These are phyloP conservation scores for Apophysomyces sp. DNA, from an alignment of 371 early-diverging fungal species.

Conservation along the genomic window DNA sequence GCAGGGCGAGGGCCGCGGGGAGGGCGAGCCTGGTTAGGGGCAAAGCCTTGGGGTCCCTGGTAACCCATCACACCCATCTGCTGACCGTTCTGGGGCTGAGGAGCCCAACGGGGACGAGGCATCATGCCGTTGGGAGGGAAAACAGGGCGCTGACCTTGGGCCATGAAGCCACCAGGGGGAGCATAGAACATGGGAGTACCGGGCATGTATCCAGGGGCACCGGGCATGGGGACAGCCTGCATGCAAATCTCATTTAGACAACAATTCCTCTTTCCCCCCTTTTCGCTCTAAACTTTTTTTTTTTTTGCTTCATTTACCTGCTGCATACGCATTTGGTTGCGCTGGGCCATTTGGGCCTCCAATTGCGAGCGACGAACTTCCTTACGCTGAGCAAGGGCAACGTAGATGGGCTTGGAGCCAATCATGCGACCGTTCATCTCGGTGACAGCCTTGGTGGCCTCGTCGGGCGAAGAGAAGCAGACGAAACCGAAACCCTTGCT, in stretches of 20 bases:
- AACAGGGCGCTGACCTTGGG: constrained; percentile 60
- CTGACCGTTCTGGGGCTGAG: constrained; percentile 44
- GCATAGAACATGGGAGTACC: constrained; percentile 49
- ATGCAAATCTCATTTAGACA: background rate
- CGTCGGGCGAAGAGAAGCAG: constrained; percentile 76
- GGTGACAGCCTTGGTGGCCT: constrained; percentile 74
- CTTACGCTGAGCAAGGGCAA: constrained; percentile 90
- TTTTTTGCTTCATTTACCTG: constrained; percentile 14
- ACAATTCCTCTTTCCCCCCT: background rate
- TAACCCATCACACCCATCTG: constrained; percentile 24
- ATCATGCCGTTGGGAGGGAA: constrained; percentile 42
- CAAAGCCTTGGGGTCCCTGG: constrained; percentile 27
- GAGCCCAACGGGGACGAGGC: constrained; percentile 67
- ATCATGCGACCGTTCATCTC: constrained; percentile 84
- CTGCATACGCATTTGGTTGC: constrained; percentile 59
- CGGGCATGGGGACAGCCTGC: constrained; percentile 30
- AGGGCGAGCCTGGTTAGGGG: constrained; percentile 26
- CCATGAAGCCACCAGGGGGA: constrained; percentile 62
- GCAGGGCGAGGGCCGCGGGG: constrained; percentile 32
- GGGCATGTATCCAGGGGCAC: constrained; percentile 35
- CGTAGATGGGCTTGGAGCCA: constrained; percentile 86
- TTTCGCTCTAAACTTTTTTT: background rate
- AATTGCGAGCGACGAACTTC: constrained; percentile 81
- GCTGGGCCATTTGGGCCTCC: constrained; percentile 81
- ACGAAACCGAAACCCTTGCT: constrained; percentile 77